These are phyloP conservation scores for Neostapfia colusana DNA, from an alignment of 176 grass and related monocot species.

Conservation along the genomic window DNA sequence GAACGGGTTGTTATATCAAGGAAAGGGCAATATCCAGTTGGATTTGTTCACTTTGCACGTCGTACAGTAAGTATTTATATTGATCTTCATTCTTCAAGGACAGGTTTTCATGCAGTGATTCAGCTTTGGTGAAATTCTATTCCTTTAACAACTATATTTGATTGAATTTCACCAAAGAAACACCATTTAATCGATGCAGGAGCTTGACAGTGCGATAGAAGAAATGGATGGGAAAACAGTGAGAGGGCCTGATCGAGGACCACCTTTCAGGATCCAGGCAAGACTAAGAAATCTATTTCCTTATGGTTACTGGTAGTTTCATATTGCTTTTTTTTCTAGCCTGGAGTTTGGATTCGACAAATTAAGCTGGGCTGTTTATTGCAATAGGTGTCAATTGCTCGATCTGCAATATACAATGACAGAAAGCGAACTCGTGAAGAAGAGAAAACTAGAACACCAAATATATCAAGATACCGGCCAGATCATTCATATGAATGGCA, in stretches of 20 bases:
- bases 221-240: conserved; percentile 84
- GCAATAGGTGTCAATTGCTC: conserved; percentile 84
- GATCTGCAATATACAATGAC: conserved; percentile 54
- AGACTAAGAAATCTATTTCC: conserved; percentile 32
- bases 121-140: background rate
- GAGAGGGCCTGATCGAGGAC: conserved; percentile 58
- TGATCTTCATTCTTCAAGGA: conserved; percentile 12
- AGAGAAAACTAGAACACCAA: conserved; percentile 44
- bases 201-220: conserved; percentile 63
- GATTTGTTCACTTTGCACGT: conserved; percentile 68
- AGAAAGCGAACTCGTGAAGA: conserved; percentile 61
- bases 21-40: conserved; percentile 69
- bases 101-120: conserved; percentile 29
- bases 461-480: conserved; percentile 37
- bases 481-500: conserved; percentile 50
- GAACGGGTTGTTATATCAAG: conserved; percentile 63
- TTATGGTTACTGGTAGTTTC: conserved; percentile 11
- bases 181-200: conserved; percentile 40
- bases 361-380: conserved; percentile 28
- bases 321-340: background rate
- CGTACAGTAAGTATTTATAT: conserved; percentile 58
- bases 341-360: conserved; percentile 21
- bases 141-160: conserved; percentile 3
- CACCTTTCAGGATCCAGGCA: conserved; percentile 69
- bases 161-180: background rate